Base-by-base conservation (phyloP, 257 asterid genomes). In the Penstemon eatonii region DNA sequence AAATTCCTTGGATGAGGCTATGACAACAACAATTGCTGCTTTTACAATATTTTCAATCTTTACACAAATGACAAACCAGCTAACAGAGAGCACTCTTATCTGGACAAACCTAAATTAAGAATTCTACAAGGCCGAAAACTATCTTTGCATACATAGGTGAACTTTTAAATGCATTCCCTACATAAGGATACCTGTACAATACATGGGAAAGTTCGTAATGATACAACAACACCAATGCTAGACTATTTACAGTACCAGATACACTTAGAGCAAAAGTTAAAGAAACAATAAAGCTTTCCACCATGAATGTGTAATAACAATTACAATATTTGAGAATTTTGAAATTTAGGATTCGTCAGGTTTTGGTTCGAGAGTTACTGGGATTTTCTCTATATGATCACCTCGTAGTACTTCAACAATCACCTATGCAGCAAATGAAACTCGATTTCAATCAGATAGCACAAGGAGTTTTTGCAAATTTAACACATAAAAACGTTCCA, bases 381-480 rank as follows among this genome's bases (percentile, higher is more conserved):
- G 95, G 69, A 91, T 84, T 74, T 94, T 95, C 81, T 95, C 98
- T 80, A 84, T 52, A 68, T 86, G 85, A 81, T 94, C 99, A 46
- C 87, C 98, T 6, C 98, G 96, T 47, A 91, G 83, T 71, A 91
- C 98, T 86, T 95, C 98, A 53, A 94, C 90, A n/a, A 18, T 82
- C 50, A 94, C 85, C 97, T 91, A 84, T 66, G 49, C 57, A 73
- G 51, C 53, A 58, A 25, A 71, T 63, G 39, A 68, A 50, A 59
- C 3, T 7, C 12, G 69, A 39, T 49, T 13, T 64, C 9, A 7
- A 57, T 56, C 12, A 40, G 44, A 49, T 50, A 33, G 19, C 43
- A 25, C 33, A 25, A 25, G 2, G 33, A 25, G 33, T 25, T 1
- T 25, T 25, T 25, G 2, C 33, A 46, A 60, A 4, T 5, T 5